These are phyloP conservation scores for Pseudofabraea citricarpa DNA, from an alignment of 2,329 filamentous ascomycete genomes.

Conservation along the genomic window DNA sequence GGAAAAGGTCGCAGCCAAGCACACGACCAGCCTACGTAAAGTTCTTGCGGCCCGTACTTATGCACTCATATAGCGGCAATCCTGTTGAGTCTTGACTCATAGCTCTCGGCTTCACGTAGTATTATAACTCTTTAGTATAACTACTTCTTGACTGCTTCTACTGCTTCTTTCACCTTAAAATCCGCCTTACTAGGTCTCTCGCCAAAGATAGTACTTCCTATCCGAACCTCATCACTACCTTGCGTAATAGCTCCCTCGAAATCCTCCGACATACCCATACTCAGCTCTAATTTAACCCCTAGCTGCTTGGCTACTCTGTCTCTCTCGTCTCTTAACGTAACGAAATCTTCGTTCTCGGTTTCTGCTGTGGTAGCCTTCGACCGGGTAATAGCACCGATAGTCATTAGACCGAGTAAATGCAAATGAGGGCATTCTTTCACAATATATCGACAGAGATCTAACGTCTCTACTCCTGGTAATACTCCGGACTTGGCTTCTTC, in stretches of 20 bases:
- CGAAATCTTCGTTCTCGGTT: constrained; percentile 90
- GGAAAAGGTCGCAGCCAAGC: too few relatives aligned
- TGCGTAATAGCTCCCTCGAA: constrained; percentile 81
- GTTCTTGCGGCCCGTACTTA: too few relatives aligned
- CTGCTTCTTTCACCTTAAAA: constrained; percentile 50
- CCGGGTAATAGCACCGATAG: constrained; percentile 89
- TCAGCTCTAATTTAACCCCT: constrained; percentile 67
- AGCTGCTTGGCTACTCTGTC: constrained; percentile 64
- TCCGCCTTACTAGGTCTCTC: constrained; percentile 73
- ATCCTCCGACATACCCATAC: constrained; percentile 98
- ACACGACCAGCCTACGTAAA: too few relatives aligned
- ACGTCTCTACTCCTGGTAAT: constrained; percentile 56
- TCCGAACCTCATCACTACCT: constrained; percentile 84
- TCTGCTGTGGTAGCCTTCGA: constrained; percentile 69
- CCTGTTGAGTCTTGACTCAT: too few relatives aligned
- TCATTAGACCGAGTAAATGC: constrained; percentile 82
- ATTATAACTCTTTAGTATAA: too few relatives aligned
- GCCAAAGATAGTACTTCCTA: constrained; percentile 94
- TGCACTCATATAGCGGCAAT: too few relatives aligned
- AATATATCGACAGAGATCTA: constrained; percentile 66
- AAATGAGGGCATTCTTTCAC: constrained; percentile 67
- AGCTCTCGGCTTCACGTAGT: too few relatives aligned
- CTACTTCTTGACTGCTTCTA: neutral
- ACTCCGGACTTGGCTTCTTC: constrained; percentile 84
- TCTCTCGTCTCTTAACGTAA: constrained; percentile 60